Percentiles rank a stretch among this genome's conserved stretches.
Conservation (phyloP, 805 yeast species). For the Sporopachydermia lactativora region DNA sequence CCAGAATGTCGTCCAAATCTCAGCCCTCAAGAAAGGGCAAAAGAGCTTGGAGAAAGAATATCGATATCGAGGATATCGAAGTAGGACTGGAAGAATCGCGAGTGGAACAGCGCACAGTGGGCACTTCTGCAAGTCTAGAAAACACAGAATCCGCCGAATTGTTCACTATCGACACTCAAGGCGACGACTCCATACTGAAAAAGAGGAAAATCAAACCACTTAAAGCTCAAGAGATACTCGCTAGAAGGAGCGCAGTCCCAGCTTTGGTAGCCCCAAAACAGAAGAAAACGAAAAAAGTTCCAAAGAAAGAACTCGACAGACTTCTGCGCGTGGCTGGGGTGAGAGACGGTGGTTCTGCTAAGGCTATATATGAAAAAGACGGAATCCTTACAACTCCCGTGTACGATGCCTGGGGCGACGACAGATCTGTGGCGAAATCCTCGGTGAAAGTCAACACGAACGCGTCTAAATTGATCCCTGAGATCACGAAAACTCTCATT, state of each 20-base stretch:
- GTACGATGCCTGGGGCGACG: conserved; percentile 62
- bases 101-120: conserved; percentile 34
- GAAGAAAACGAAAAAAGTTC: conserved; percentile 42
- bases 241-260: conserved; percentile 64
- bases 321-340: conserved; percentile 71
- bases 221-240: conserved; percentile 57
- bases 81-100: conserved; percentile 51
- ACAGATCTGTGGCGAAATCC: conserved; percentile 11
- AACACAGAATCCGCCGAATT: conserved; percentile 29
- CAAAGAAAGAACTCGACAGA: conserved; percentile 45
- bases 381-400: conserved; percentile 41
- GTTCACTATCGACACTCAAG: conserved; percentile 55
- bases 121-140: conserved; percentile 34
- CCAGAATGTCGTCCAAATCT: conserved; percentile 25
- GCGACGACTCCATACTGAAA: conserved; percentile 30
- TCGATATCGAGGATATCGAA: conserved; percentile 73
- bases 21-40: conserved; percentile 88
- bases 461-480: conserved; percentile 22
- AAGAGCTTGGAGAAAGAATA: conserved; percentile 85
- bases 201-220: conserved; percentile 29
- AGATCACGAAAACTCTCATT: conserved; percentile 17
- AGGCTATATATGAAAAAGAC: conserved; percentile 44
- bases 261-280: conserved; percentile 32
- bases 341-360: conserved; percentile 36
- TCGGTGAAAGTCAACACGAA: conserved; percentile 11